A percentile compares a stretch with the other conserved stretches of the same genome.
Evolutionary conservation across 805 yeast species (phyloP).

Genomic region (Helenozyma baotianmanensis): DNA sequence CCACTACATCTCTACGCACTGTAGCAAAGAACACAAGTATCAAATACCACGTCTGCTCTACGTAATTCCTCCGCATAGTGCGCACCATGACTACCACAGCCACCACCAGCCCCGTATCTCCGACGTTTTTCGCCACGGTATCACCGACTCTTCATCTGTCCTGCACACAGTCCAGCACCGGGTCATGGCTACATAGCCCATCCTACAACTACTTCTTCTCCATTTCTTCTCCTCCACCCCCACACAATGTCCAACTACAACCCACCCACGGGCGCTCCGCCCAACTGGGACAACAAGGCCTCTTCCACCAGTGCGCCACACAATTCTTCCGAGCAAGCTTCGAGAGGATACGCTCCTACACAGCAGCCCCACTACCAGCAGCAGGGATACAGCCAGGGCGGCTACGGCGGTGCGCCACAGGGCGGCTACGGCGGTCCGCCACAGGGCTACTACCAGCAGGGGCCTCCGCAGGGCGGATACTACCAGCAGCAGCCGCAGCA

Average conservation of each 20-base stretch:
- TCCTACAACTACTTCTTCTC: too few relatives aligned
- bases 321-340: slow-evolving; percentile 11
- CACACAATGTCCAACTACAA: slow-evolving; percentile 13
- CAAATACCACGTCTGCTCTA: too few relatives aligned
- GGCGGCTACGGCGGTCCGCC: slow-evolving; percentile 12
- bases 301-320: slow-evolving; percentile 12
- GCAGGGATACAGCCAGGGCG: slow-evolving; percentile 9
- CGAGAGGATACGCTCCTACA: slow-evolving; percentile 19
- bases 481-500: slow-evolving; percentile 35
- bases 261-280: slow-evolving; percentile 28
- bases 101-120: too few relatives aligned
- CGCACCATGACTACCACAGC: too few relatives aligned
- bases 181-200: too few relatives aligned
- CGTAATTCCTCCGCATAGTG: too few relatives aligned
- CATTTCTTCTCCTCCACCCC: too few relatives aligned
- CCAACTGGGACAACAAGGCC: slow-evolving; percentile 19
- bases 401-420: slow-evolving; percentile 4
- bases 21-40: too few relatives aligned
- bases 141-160: too few relatives aligned
- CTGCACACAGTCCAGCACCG: too few relatives aligned
- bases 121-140: too few relatives aligned
- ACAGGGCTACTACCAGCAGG: slow-evolving; percentile 18
- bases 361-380: slow-evolving; percentile 14
- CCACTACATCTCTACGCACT: too few relatives aligned
- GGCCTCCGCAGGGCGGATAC: slow-evolving; percentile 27